Evolutionary conservation across 2,329 filamentous ascomycete genomes (phyloP).

Genomic region (Beauveria medogensis): DNA sequence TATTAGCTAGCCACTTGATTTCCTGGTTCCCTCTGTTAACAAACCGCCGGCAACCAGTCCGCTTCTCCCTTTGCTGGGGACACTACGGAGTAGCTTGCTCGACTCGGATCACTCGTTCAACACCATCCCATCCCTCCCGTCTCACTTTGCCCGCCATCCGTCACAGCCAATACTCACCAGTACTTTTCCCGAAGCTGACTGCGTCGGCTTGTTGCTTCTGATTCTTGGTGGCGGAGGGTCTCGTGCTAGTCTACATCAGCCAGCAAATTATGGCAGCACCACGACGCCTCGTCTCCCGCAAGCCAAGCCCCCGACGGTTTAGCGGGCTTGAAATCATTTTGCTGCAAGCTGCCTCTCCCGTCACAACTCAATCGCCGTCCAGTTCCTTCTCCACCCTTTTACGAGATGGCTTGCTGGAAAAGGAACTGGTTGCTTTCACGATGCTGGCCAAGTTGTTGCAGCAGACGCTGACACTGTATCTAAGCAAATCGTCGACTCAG

Average conservation of each 20-base stretch:
- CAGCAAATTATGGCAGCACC: neutral
- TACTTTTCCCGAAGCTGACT: neutral
- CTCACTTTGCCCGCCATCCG: neutral
- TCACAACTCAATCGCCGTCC: neutral
- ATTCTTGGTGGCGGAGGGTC: constrained; percentile 5
- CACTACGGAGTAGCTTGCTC: neutral
- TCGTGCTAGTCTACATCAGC: neutral
- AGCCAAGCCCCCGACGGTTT: neutral
- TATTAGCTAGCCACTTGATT: neutral
- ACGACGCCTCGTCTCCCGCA: constrained; percentile 5
- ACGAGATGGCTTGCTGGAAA: neutral
- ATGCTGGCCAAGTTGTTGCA: neutral
- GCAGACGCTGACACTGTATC: neutral
- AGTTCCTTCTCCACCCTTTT: neutral
- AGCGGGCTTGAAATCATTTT: constrained; percentile 2
- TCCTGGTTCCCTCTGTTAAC: neutral
- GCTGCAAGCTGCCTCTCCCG: neutral
- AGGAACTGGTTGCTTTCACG: neutral
- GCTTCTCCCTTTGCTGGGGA: neutral
- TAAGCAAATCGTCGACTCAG: neutral
- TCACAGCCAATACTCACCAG: neutral
- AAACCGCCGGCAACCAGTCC: neutral
- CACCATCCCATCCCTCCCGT: neutral
- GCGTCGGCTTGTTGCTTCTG: neutral
- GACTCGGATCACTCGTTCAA: neutral